These are phyloP conservation scores for Mycena sp. DNA, from an alignment of 1,284 basidiomycete genomes.

Conservation along the genomic window DNA sequence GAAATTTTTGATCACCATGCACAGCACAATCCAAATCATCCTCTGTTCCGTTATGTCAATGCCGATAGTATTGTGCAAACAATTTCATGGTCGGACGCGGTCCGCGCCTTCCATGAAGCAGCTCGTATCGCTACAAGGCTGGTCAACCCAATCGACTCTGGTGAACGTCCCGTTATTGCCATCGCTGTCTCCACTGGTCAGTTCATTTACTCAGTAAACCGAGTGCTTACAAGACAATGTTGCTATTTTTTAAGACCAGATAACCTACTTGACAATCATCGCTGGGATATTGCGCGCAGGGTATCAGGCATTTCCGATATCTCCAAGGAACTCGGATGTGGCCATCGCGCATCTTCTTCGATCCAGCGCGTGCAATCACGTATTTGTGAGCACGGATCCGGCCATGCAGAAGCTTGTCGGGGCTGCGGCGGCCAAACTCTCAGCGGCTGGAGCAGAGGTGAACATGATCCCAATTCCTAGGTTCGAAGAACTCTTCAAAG, in stretches of 20 bases:
- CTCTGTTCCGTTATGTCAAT: slow-evolving; percentile 45
- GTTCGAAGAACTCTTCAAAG: slow-evolving; percentile 15
- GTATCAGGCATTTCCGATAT: slow-evolving; percentile 36
- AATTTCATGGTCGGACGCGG: slow-evolving; percentile 41
- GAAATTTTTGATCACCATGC: slow-evolving; percentile 48
- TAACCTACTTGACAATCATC: slow-evolving; percentile 30
- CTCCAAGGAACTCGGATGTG: slow-evolving; percentile 32
- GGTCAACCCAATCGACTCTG: background rate
- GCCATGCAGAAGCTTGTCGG: slow-evolving; percentile 34
- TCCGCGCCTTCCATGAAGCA: slow-evolving; percentile 32
- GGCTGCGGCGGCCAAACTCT: slow-evolving; percentile 4
- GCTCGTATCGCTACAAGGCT: slow-evolving; percentile 19
- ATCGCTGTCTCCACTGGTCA: slow-evolving; percentile 25
- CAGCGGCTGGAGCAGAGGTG: slow-evolving; percentile 3
- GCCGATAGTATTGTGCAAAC: slow-evolving; percentile 32
- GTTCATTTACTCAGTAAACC: no score
- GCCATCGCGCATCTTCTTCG: slow-evolving; percentile 44
- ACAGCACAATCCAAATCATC: slow-evolving; percentile 42
- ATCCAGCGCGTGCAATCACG: slow-evolving; percentile 36
- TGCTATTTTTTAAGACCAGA: slow-evolving; percentile 32
- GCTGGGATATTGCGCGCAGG: slow-evolving; percentile 33
- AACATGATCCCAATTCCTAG: slow-evolving; percentile 23
- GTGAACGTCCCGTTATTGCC: slow-evolving; percentile 18
- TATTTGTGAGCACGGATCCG: slow-evolving; percentile 42
- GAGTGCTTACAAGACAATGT: no score